Conservation (phyloP, 2,329 filamentous ascomycete genomes). For the Scedosporium apiospermum region DNA sequence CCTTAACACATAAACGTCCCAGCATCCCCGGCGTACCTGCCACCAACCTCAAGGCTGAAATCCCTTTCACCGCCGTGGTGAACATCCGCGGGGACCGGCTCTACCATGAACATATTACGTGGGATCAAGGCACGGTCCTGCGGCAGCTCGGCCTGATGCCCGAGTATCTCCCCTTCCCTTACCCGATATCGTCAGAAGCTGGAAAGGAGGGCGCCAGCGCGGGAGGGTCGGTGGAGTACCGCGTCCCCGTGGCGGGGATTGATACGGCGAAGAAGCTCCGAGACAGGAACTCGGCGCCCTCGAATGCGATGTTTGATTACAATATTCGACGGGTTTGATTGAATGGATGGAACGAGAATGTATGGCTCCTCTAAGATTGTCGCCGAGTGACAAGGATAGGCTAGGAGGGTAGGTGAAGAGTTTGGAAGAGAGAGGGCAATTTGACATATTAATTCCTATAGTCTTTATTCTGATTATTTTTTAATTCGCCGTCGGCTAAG, state of each 20-base stretch:
- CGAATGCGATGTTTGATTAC: too few species aligned
- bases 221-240: constrained; percentile 17
- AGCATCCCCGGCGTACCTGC: constrained; percentile 45
- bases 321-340: too few species aligned
- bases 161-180: constrained; percentile 54
- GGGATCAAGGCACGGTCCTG: constrained; percentile 57
- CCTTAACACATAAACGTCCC: too few species aligned
- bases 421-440: too few species aligned
- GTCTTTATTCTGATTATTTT: too few species aligned
- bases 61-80: constrained; percentile 54
- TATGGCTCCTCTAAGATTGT: too few species aligned
- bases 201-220: too few species aligned
- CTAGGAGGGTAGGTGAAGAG: too few species aligned
- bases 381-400: too few species aligned
- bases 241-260: constrained; percentile 20
- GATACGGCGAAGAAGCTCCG: constrained; percentile 20
- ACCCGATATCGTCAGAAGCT: constrained; percentile 17
- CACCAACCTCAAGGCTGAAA: constrained; percentile 40
- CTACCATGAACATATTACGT: constrained; percentile 58
- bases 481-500: too few species aligned
- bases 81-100: constrained; percentile 54
- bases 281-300: neutral
- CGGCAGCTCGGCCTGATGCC: constrained; percentile 45
- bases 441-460: too few species aligned
- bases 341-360: too few species aligned